These are phyloP conservation scores for Trypanosoma cruzi DNA, from an alignment of 208 protist genomes.

Conservation along the genomic window DNA sequence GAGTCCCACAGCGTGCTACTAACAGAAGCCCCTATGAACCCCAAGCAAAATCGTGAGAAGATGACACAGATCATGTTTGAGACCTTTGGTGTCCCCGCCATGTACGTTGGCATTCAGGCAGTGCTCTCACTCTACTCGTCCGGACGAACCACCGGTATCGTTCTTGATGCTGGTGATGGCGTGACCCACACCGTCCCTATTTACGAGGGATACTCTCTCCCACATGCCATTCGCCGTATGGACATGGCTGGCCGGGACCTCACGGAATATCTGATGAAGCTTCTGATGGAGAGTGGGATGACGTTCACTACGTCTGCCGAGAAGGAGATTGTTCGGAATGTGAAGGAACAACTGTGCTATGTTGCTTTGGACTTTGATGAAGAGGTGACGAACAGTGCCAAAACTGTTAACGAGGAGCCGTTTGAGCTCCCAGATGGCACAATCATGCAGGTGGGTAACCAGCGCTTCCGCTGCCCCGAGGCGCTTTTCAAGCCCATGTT, in stretches of 20 bases:
- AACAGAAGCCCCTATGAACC: conserved; percentile 93
- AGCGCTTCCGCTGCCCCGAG: conserved; percentile 95
- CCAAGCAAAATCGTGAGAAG: conserved; percentile 94
- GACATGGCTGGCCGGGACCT: conserved; percentile 95
- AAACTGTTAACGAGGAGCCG: conserved; percentile 83
- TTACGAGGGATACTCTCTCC: conserved; percentile 93
- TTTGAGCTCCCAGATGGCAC: conserved; percentile 96
- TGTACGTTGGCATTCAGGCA: conserved; percentile 96
- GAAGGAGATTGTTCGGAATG: conserved; percentile 96
- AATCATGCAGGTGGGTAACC: conserved; percentile 85
- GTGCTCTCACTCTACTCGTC: conserved; percentile 96
- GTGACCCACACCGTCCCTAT: conserved; percentile 94
- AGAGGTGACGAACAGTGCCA: conserved; percentile 94
- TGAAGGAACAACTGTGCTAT: conserved; percentile 96
- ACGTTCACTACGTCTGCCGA: conserved; percentile 97
- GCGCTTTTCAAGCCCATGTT: conserved; percentile 96
- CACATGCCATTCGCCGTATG: conserved; percentile 85
- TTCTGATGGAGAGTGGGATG: conserved; percentile 95
- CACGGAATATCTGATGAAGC: conserved; percentile 95
- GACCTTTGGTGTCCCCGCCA: conserved; percentile 86
- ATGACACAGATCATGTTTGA: conserved; percentile 97
- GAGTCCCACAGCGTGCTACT: conserved; percentile 97
- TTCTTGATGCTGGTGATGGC: conserved; percentile 94
- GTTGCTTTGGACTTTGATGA: conserved; percentile 96
- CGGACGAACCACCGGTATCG: conserved; percentile 92